Percentiles rank a stretch among this genome's conserved stretches.
phyloP scores from a whole-genome alignment of 2,329 filamentous ascomycete species.

The Neoarthrinium moseri region DNA sequence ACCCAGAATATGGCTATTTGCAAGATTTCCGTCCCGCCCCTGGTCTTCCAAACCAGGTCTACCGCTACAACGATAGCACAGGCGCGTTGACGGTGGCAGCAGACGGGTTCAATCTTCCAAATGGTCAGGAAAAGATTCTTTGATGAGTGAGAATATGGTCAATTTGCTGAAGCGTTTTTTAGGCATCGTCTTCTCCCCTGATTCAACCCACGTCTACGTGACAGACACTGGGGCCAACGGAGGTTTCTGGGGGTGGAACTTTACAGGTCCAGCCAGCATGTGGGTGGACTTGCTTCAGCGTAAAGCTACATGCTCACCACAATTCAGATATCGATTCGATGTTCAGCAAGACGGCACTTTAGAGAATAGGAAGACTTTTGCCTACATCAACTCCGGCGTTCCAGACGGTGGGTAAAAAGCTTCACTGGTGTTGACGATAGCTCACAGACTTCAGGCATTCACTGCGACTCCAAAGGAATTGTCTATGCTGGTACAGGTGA shows the following conservation, averaged over 20 bases:
- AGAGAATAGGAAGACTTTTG: conserved; percentile 52
- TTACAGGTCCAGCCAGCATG: conserved; percentile 44
- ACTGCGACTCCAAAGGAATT: conserved; percentile 53
- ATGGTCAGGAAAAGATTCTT: no score
- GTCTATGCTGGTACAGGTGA: conserved; percentile 52
- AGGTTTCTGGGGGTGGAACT: conserved; percentile 39
- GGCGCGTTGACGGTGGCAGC: conserved; percentile 54
- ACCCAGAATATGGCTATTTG: conserved; percentile 55
- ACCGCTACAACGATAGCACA: conserved; percentile 49
- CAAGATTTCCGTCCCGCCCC: conserved; percentile 56
- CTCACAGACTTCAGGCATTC: no score
- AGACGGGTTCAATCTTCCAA: conserved; percentile 54
- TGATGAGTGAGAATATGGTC: no score
- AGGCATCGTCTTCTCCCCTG: conserved; percentile 55
- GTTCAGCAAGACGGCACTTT: conserved; percentile 44
- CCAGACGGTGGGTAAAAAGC: no score
- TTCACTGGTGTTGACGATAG: no score
- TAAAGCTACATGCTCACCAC: neutral
- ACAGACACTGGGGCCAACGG: conserved; percentile 53
- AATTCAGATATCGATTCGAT: conserved; percentile 42
- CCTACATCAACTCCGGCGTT: conserved; percentile 50
- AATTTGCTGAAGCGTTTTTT: neutral
- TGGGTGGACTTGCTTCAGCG: conserved; percentile 27
- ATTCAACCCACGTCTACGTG: conserved; percentile 50
- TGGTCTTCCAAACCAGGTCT: conserved; percentile 56